phyloP scores from a whole-genome alignment of 202 grass and related monocot species.

The Brachypodium distachyon region DNA sequence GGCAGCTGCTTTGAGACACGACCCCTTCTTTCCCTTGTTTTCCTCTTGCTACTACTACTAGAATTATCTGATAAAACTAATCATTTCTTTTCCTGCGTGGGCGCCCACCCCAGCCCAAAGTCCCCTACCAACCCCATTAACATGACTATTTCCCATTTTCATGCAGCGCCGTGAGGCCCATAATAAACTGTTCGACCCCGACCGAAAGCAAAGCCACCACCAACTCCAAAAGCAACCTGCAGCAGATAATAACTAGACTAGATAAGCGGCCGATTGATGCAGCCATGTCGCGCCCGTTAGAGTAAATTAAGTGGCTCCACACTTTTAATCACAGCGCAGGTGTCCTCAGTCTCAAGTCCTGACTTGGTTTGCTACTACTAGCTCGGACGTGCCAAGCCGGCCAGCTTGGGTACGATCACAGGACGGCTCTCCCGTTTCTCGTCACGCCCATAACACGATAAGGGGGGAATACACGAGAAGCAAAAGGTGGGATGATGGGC shows the following conservation, averaged over 20 bases:
- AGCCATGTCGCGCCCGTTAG: background rate
- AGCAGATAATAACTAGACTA: background rate
- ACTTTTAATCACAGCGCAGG: background rate
- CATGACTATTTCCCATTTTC: background rate
- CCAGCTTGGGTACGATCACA: no score
- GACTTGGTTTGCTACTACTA: no score
- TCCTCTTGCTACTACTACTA: background rate
- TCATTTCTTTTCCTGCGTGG: background rate
- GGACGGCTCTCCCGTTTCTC: no score
- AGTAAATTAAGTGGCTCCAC: background rate
- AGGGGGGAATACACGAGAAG: no score
- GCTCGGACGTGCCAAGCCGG: no score
- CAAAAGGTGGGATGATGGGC: no score
- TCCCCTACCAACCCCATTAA: background rate
- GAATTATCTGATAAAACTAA: background rate
- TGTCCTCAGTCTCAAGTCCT: no score
- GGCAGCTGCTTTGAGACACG: background rate
- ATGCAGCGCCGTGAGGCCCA: background rate
- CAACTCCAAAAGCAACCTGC: background rate
- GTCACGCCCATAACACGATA: no score
- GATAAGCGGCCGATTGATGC: background rate
- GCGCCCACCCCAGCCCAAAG: background rate
- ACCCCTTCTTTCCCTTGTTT: background rate
- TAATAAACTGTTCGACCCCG: background rate
- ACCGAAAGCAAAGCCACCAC: slow-evolving; percentile 2